Evolutionary conservation across 2,329 filamentous ascomycete genomes (phyloP), one percentile per base, ranked within the genome.

Genomic region (Penicillium sp.): DNA sequence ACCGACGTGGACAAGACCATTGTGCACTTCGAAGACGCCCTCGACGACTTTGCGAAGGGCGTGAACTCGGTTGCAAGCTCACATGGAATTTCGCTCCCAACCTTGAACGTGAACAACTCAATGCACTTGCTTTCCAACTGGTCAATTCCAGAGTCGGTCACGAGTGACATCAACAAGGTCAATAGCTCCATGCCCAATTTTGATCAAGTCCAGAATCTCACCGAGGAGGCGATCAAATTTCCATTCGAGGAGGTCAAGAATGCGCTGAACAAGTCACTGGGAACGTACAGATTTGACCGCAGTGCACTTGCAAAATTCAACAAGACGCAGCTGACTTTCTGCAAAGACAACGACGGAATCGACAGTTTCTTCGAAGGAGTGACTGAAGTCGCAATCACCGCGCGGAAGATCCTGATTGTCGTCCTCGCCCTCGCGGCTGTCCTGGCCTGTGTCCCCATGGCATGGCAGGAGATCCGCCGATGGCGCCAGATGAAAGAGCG

Each of bases 321-420:
- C 54, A 95, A 94, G 70, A 78, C 94, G 64, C 72, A 81, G 25
- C 74, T 98, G 37, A 83, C 78, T 1, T 97, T 98, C 70, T 98
- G 93, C 72, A 87, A 87, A 28, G 81, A 88, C 60, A 88, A 93
- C 67, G 78, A 87, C 50, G 81, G 79, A 20, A 85, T 98, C 65
- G 81, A 83, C 58, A 75, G 82, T 49, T 97, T 97, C 72, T 98
- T 98, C 65, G 72, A 83, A 41, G 74, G 74, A 9, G 73, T 97
- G 1, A 79, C 80, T 35, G 68, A 79, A 17, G 73, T 88, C 30
- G 79, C 84, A n/a, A 69, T 75, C 38, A 76, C 78, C 14, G 86
- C 86, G 32, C 81, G 81, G 57, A 86, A 82, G 45, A 78, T 84
- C 33, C 89, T 94, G 60, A 77, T 94, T 37, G 81, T 77, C n/a